Base-by-base conservation (phyloP, 257 asterid species). In the Gynochthodes officinalis region DNA sequence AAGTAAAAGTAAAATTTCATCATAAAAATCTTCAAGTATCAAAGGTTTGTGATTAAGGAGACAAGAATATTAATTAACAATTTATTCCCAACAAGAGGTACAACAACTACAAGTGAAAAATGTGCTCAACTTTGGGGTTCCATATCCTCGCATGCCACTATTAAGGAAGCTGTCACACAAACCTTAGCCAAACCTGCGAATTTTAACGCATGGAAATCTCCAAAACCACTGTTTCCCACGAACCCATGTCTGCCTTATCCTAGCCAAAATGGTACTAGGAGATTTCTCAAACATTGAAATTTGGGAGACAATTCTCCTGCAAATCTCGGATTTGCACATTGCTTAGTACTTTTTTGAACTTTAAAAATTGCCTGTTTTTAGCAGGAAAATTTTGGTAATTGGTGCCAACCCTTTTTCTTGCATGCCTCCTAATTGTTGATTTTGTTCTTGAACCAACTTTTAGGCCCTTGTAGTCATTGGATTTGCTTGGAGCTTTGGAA, bases 231-330 rank as follows among this genome's bases (percentile, higher is more conserved):
- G 11, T 73, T 63, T 70, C 63, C 76, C 44, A 73, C 48, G 62
- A 73, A 53, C 39, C 72, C n/a, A 2, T 73, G 77, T 73, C 72
- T 53, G 39, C 65, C 44, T 40, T 25, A 25, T 50, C 14, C 62
- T 64, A 21, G 37, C 64, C 73, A 65, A 63, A 39, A 37, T 12
- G 21, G 27, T 44, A 19, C 54, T 1, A 12, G 52, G 64, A 18
- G 39, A 3, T 40, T 73, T 55, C 67, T 40, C 10, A 53, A 35
- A 21, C 33, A 27, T 33, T n/a, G 50, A 25, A n/a, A 66, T 66
- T 66, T 66, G 57, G 42, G 39, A 15, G 40, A 66, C 70, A 66
- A 66, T 66, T 66, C 60, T 25, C 71, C 64, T 44, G 37, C 49
- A 72, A 71, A 71, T 71, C 75, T 42, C 30, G 23, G 58, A 42